Conservation (phyloP, 202 grass and related monocot species). For the Digitaria exilis region DNA sequence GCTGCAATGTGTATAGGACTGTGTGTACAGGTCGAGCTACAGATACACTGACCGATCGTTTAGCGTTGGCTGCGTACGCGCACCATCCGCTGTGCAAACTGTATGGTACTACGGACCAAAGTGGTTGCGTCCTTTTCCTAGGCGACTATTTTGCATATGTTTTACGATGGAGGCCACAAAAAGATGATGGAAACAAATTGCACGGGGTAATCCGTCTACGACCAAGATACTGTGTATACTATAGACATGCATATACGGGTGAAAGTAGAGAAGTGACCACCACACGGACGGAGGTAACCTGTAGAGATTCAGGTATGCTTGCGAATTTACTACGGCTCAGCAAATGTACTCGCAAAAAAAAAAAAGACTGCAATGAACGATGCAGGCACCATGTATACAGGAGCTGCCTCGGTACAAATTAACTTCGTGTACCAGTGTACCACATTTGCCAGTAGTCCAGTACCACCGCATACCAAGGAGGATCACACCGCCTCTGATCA, state of each 20-base stretch:
- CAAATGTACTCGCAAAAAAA: too few relatives aligned
- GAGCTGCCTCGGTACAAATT: not conserved
- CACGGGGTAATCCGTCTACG: not conserved
- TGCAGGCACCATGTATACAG: not conserved
- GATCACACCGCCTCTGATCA: not conserved
- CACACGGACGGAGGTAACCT: not conserved
- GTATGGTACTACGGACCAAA: not conserved
- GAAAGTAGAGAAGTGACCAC: not conserved
- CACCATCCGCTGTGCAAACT: not conserved
- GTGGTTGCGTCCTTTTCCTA: not conserved
- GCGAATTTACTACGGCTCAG: not conserved
- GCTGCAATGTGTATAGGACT: not conserved
- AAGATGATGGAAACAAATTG: not conserved
- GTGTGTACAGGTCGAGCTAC: not conserved
- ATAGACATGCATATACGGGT: not conserved
- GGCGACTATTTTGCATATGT: not conserved
- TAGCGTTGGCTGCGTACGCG: not conserved
- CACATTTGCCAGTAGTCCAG: too few relatives aligned
- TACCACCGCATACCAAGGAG: slow-evolving; percentile 2
- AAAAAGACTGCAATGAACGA: not conserved
- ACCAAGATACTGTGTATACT: not conserved
- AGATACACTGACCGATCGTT: not conserved
- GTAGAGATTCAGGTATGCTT: not conserved
- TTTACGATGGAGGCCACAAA: not conserved
- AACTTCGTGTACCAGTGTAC: not conserved